phyloP scores from a whole-genome alignment of 2,329 filamentous ascomycete species.

The Keithomyces neogunnii region DNA sequence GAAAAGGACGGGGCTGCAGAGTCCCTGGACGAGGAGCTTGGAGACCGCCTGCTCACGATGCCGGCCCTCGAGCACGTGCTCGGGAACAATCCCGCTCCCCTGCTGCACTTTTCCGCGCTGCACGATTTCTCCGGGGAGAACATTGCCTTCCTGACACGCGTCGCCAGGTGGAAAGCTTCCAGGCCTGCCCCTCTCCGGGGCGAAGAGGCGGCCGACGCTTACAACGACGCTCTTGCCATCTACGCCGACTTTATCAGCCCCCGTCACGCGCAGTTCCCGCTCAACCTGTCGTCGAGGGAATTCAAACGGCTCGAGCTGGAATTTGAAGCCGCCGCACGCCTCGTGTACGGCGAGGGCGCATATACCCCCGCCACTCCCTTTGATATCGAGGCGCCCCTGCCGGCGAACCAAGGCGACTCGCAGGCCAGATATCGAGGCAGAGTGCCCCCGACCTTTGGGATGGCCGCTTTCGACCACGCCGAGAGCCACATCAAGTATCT shows the following conservation, averaged over 20 bases:
- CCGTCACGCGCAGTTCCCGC: conserved; percentile 51
- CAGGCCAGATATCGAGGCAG: conserved; percentile 24
- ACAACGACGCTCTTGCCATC: conserved; percentile 49
- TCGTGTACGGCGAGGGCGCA: conserved; percentile 28
- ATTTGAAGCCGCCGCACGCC: conserved; percentile 42
- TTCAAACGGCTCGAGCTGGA: conserved; percentile 40
- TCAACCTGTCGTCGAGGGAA: conserved; percentile 51
- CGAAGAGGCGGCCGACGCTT: conserved; percentile 31
- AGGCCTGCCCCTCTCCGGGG: conserved; percentile 6
- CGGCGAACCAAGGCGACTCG: not conserved
- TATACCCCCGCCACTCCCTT: conserved; percentile 29
- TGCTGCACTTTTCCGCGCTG: conserved; percentile 55
- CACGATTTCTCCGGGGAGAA: conserved; percentile 64
- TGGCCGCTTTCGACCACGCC: conserved; percentile 47
- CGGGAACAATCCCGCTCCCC: conserved; percentile 44
- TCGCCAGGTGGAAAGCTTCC: conserved; percentile 43
- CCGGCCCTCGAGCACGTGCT: conserved; percentile 52
- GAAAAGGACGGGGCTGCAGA: conserved; percentile 6
- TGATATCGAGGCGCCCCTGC: conserved; percentile 11
- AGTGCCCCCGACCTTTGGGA: conserved; percentile 38
- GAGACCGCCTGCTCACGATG: conserved; percentile 46
- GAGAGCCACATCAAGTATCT: conserved; percentile 54
- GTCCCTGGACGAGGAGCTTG: conserved; percentile 9
- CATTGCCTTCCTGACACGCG: conserved; percentile 52
- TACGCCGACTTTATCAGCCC: conserved; percentile 52